phyloP scores from a whole-genome alignment of 1,139 yeast genomes.

The Hyphopichia burtonii region DNA sequence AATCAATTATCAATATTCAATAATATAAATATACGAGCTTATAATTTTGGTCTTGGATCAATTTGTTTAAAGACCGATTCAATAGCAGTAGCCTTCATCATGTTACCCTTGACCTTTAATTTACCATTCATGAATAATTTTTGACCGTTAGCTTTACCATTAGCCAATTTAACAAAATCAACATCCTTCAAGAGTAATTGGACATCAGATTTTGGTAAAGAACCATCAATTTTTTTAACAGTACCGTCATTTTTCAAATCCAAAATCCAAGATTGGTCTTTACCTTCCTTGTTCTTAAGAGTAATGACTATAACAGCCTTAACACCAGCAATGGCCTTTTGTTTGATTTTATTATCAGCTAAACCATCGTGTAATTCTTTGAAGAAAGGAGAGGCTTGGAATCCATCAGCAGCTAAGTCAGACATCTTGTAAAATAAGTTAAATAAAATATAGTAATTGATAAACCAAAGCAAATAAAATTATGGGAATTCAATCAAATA shows the following conservation, averaged over 20 bases:
- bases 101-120: conserved; percentile 83
- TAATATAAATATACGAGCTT: conserved; percentile 10
- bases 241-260: conserved; percentile 69
- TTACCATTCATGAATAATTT: conserved; percentile 82
- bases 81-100: conserved; percentile 83
- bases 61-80: conserved; percentile 71
- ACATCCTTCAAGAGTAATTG: conserved; percentile 63
- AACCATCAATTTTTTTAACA: conserved; percentile 44
- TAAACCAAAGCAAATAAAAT: neutral
- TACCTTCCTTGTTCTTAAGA: conserved; percentile 66
- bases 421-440: conserved; percentile 22
- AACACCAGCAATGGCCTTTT: conserved; percentile 50
- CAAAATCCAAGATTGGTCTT: conserved; percentile 65
- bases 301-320: conserved; percentile 67
- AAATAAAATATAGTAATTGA: neutral
- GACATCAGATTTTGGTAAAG: conserved; percentile 61
- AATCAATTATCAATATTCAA: too few relatives aligned
- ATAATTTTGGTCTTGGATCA: conserved; percentile 53
- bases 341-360: conserved; percentile 35
- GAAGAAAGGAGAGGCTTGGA: conserved; percentile 48
- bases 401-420: conserved; percentile 45
- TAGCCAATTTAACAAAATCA: conserved; percentile 66
- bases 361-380: conserved; percentile 42
- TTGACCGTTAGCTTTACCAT: conserved; percentile 82
- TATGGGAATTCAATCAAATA: neutral